These are phyloP conservation scores for Phialocephala sp. DNA, from an alignment of 2,329 filamentous ascomycete genomes.

Conservation along the genomic window DNA sequence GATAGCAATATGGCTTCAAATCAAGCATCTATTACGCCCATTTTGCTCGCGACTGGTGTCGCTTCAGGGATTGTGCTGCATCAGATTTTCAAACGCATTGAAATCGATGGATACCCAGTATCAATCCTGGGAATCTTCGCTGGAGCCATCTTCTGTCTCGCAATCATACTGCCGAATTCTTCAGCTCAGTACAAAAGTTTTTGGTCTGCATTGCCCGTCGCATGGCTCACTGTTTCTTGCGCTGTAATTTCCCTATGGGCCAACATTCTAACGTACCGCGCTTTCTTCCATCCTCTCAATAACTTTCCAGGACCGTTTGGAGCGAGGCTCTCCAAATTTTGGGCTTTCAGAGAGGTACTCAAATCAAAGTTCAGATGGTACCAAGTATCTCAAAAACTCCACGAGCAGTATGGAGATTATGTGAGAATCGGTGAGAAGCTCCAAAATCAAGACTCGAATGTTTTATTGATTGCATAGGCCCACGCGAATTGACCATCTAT, in stretches of 20 bases:
- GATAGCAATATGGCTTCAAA: not conserved
- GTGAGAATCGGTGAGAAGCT: slow-evolving; percentile 23
- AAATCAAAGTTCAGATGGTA: slow-evolving; percentile 27
- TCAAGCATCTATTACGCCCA: not conserved
- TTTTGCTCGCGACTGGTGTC: not conserved
- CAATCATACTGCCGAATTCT: not conserved
- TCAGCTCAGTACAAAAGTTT: not conserved
- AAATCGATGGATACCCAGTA: not conserved
- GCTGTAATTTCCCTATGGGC: not conserved
- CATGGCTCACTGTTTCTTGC: not conserved
- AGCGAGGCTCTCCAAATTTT: slow-evolving; percentile 33
- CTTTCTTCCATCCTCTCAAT: slow-evolving; percentile 34
- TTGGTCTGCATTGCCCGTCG: not conserved
- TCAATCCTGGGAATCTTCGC: not conserved
- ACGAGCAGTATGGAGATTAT: slow-evolving; percentile 32
- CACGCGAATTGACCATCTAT: slow-evolving; percentile 27
- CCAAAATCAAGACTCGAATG: no score
- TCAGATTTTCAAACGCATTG: not conserved
- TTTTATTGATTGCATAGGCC: slow-evolving; percentile 17
- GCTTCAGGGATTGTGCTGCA: not conserved
- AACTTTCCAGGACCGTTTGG: slow-evolving; percentile 33
- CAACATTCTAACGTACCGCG: slow-evolving; percentile 27
- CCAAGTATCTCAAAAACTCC: slow-evolving; percentile 21
- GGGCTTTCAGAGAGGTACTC: slow-evolving; percentile 23
- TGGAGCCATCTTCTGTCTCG: not conserved